Base-by-base conservation (phyloP, 345 rosid species). In the Microthlaspi erraticum region DNA sequence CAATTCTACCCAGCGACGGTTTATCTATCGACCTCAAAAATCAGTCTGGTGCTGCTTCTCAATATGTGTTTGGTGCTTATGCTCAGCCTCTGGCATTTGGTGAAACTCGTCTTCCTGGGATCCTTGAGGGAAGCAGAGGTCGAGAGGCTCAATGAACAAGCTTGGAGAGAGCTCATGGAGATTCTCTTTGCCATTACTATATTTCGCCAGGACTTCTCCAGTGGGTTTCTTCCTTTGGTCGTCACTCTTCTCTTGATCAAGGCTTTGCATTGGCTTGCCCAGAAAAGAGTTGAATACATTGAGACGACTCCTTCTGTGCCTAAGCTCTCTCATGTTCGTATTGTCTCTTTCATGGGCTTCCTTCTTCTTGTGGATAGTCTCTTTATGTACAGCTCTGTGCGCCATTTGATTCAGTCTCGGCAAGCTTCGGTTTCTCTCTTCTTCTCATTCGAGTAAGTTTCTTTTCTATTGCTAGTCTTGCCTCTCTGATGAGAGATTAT, bases 101-200 rank as follows among this genome's bases (percentile, higher is more conserved):
- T 79, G 41, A 94, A 91, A 74, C 74, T 81, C n/a, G 20, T 94
- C 11, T 94, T 94, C 77, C 90, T 91, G 43, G 99, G 98, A 32
- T 70, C 90, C 9, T 96, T 94, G 14, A 87, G 98, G 2, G 99
- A 94, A 81, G 96, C 97, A 6, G 98, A 94, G 52, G 83, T 91
- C 11, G 99, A 94, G 85, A 82, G 99, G 63, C 78, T 94, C 36
- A 94, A 94, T 59, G 99, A 91, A 77, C 99, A 94, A 51, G 91
- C 92, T 1, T 88, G 96, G 95, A 88, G 99, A 55, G 99, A 94
- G 77, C 85, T 91, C 42, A 91, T 91, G 96, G 99, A 94, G 79
- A 85, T 91, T 63, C 96, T 94, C 77, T 94, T 94, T 64, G 97
- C 96, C 1, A 89, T 91, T 55, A 94, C 99, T 13, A 91, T 94